phyloP scores from a whole-genome alignment of 2,329 filamentous ascomycete species.

The Aspergillus novoparasiticus region DNA sequence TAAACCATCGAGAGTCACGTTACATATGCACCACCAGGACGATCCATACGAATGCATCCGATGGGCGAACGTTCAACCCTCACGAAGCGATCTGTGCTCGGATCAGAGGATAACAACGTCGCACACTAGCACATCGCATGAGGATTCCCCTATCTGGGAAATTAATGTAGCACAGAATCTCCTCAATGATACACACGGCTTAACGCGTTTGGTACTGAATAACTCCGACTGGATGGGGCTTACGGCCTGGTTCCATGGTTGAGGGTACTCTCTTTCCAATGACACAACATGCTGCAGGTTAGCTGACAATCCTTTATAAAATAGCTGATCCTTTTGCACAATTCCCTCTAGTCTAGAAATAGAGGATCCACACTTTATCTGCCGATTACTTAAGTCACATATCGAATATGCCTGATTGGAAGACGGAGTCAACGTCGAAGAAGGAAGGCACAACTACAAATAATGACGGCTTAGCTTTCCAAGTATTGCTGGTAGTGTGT shows the following conservation, averaged over 20 bases:
- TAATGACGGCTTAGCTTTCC: not conserved
- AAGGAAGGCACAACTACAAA: not conserved
- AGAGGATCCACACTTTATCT: not conserved
- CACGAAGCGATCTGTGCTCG: not conserved
- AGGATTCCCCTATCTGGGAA: not conserved
- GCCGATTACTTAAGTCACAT: not conserved
- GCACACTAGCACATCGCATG: not conserved
- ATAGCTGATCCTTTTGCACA: not conserved
- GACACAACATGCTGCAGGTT: not conserved
- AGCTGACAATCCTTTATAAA: not conserved
- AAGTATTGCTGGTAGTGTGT: constrained; percentile 4
- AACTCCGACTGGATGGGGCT: not conserved
- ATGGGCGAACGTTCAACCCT: not conserved
- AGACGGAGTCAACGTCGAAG: not conserved
- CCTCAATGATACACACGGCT: not conserved
- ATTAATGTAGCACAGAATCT: not conserved
- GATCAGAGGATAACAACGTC: not conserved
- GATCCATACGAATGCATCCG: not conserved
- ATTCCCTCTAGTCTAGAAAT: not conserved
- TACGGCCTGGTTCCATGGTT: not conserved
- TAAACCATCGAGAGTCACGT: not conserved
- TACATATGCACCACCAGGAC: not conserved
- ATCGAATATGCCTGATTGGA: not conserved
- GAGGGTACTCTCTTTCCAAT: not conserved
- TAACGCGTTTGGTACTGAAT: not conserved